phyloP scores from a whole-genome alignment of 2,329 filamentous ascomycete species.

The Sporothrix euskadiensis region DNA sequence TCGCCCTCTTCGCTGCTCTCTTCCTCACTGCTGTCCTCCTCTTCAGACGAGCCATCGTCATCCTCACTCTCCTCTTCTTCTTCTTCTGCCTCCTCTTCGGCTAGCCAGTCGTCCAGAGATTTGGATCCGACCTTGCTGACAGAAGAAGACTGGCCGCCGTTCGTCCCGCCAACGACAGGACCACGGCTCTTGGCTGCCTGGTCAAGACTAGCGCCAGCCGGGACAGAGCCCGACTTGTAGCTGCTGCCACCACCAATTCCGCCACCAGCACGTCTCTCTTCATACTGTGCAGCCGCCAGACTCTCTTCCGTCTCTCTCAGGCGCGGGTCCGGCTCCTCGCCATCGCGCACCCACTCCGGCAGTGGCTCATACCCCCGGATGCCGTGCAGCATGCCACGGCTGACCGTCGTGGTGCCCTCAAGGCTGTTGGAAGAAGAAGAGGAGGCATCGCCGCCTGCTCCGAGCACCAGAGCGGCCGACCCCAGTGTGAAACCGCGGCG shows the following conservation, averaged over 20 bases:
- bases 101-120: constrained; percentile 90
- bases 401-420: constrained; percentile 38
- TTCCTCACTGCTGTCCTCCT: constrained; percentile 50
- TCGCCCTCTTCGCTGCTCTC: constrained; percentile 51
- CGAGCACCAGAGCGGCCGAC: constrained; percentile 81
- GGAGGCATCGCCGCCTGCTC: constrained; percentile 57
- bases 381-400: constrained; percentile 53
- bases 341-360: constrained; percentile 80
- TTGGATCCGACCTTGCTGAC: constrained; percentile 64
- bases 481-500: constrained; percentile 77
- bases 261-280: constrained; percentile 32
- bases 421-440: background rate
- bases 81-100: constrained; percentile 59
- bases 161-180: constrained; percentile 41
- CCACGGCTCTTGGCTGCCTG: constrained; percentile 46
- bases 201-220: constrained; percentile 66
- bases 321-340: constrained; percentile 73
- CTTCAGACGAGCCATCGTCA: constrained; percentile 47
- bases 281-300: constrained; percentile 41
- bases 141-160: constrained; percentile 55
- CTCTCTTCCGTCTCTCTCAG: constrained; percentile 63
- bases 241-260: background rate
- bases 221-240: constrained; percentile 43
- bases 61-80: constrained; percentile 55
- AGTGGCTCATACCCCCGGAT: constrained; percentile 76